Base-by-base conservation (phyloP, 2,329 filamentous ascomycete species). In the Trichocomaceae sp. region DNA sequence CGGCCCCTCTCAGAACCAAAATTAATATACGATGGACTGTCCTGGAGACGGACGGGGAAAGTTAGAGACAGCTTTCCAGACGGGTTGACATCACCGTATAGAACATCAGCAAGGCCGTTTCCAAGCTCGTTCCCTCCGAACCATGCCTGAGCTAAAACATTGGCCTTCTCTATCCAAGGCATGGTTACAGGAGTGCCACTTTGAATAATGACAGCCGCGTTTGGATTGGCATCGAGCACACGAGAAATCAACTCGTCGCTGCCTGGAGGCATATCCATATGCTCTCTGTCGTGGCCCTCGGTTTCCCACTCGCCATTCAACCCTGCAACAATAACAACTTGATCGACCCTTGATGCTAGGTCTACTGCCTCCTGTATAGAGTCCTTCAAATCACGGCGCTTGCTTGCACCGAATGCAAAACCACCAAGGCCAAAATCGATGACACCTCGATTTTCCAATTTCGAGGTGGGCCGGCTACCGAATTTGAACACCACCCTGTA, bases 91-190 rank as follows among this genome's bases (percentile, higher is more conserved):
- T 85, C 80, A 47, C 87, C 88, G 59, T 88, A 87, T 1, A 92
- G 75, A 1, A 92, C 79, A 60, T 92, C 88, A 0, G 86, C 87
- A 58, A 95, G 85, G 10, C 84, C 85, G 64, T 91, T 90, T 5
- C 88, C 89, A 5, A 85, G 86, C 73, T 93, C 88, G 64, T 93
- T 89, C n/a, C 89, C 88, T 57, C 88, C 87, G 64, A 90, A 93
- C 87, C 88, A 93, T 7, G 87, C 87, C 64, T 92, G 86, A 1
- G 90, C 66, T 1, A 91, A 74, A 1, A 83, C 81, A 7, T 75
- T 74, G 9, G 73, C 66, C n/a, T 73, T 67, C 4, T 70, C 63
- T 2, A 64, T 68, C 71, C 77, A 77, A 0, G 76, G 77, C 69
- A 79, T 77, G 2, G 74, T 77, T 10, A 80, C 72, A 0, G 88